phyloP scores from a whole-genome alignment of 2,329 filamentous ascomycete genomes.

The Plectosphaerella sp. region DNA sequence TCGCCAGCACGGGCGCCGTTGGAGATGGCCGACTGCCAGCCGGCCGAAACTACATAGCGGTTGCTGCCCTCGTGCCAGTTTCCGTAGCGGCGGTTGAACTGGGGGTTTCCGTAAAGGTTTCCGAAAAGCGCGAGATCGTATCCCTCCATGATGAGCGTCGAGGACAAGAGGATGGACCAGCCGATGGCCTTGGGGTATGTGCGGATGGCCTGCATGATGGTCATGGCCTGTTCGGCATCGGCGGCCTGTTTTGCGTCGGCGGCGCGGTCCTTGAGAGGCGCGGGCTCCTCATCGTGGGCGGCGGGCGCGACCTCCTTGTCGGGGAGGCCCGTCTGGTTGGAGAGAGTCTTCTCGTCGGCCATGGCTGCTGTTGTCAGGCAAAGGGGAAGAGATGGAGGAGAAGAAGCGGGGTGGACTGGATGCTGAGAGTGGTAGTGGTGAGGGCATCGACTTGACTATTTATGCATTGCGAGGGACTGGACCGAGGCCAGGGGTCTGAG shows the following conservation, averaged over 20 bases:
- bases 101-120: slow-evolving; percentile 35
- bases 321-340: background rate
- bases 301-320: slow-evolving; percentile 13
- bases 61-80: slow-evolving; percentile 22
- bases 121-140: slow-evolving; percentile 47
- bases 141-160: slow-evolving; percentile 45
- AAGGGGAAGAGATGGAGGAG: background rate
- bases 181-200: slow-evolving; percentile 42
- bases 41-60: slow-evolving; percentile 43
- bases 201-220: slow-evolving; percentile 31
- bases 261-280: slow-evolving; percentile 6
- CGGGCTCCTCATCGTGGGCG: slow-evolving; percentile 18
- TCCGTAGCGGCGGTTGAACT: slow-evolving; percentile 43
- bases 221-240: slow-evolving; percentile 35
- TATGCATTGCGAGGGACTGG: background rate
- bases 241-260: slow-evolving; percentile 35
- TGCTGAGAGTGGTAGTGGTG: background rate
- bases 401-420: background rate
- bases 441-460: background rate
- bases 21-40: slow-evolving; percentile 53
- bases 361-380: slow-evolving; percentile 10
- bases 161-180: slow-evolving; percentile 41
- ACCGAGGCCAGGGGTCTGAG: background rate
- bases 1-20: slow-evolving; percentile 50
- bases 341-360: slow-evolving; percentile 12